These are phyloP conservation scores for Penicillium maclennaniae DNA, from an alignment of 495 filamentous ascomycete species.

Conservation along the genomic window DNA sequence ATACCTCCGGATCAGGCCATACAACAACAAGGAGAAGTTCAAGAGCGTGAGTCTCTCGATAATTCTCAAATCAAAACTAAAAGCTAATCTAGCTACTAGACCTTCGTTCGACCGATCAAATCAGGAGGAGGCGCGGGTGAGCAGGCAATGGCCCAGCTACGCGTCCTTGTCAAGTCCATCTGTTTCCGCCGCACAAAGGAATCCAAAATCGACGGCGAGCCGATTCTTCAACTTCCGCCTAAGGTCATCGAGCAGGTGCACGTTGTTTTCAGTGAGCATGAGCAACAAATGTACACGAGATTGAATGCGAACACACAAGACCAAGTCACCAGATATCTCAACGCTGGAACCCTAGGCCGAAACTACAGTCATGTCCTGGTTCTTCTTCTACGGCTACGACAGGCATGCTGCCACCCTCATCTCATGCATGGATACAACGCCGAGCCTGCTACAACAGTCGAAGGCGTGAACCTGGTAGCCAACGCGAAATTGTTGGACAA, in stretches of 20 bases:
- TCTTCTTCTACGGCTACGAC: constrained; percentile 75
- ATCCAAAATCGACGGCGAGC: constrained; percentile 78
- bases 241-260: constrained; percentile 63
- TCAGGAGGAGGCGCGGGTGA: constrained; percentile 24
- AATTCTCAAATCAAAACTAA: constrained; percentile 2
- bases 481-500: constrained; percentile 61
- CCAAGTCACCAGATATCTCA: constrained; percentile 74
- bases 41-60: constrained; percentile 38
- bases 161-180: constrained; percentile 76
- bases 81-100: constrained; percentile 26
- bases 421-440: constrained; percentile 73
- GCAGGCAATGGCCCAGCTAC: constrained; percentile 66
- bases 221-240: constrained; percentile 70
- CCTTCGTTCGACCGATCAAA: constrained; percentile 54
- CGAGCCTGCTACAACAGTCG: constrained; percentile 46
- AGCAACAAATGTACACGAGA: constrained; percentile 65
- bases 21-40: constrained; percentile 62
- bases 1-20: constrained; percentile 83
- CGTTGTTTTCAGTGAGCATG: constrained; percentile 71
- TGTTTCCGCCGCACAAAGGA: constrained; percentile 83
- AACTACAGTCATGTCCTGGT: constrained; percentile 85
- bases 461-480: constrained; percentile 59
- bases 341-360: constrained; percentile 64
- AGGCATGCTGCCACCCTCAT: constrained; percentile 90
- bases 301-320: constrained; percentile 65